These are phyloP conservation scores for Penicillium digitatum DNA, from an alignment of 2,329 filamentous ascomycete species.

Conservation along the genomic window DNA sequence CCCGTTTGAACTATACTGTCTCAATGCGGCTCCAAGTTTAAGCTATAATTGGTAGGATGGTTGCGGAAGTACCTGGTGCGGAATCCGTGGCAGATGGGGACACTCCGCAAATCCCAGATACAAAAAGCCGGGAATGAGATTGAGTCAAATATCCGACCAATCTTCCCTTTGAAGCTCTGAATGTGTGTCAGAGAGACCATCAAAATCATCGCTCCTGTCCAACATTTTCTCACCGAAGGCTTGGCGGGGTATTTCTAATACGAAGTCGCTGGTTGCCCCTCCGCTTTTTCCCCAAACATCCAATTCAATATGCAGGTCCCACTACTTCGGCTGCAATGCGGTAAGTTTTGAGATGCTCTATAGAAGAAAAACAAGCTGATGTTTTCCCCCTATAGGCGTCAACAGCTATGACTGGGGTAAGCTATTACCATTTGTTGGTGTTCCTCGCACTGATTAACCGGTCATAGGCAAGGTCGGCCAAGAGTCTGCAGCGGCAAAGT, in stretches of 20 bases:
- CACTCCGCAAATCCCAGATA: not conserved
- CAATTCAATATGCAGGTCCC: conserved; percentile 64
- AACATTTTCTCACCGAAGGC: conserved; percentile 19
- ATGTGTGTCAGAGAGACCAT: not conserved
- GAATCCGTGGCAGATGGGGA: not conserved
- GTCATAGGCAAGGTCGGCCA: conserved; percentile 73
- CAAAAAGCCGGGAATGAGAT: not conserved
- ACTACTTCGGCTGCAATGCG: conserved; percentile 68
- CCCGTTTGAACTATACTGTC: not conserved
- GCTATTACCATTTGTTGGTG: conserved; percentile 27
- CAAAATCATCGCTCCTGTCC: not conserved
- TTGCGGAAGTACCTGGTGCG: not conserved
- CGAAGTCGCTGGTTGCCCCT: conserved; percentile 15
- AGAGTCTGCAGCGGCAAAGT: conserved; percentile 82
- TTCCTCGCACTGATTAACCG: conserved; percentile 28
- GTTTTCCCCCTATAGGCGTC: conserved; percentile 58
- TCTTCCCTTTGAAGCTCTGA: not conserved
- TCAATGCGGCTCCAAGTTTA: not conserved
- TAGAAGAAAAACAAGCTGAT: not conserved
- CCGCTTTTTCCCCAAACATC: conserved; percentile 9
- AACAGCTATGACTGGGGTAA: conserved; percentile 97
- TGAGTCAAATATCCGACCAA: not conserved
- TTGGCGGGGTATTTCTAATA: conserved; percentile 25
- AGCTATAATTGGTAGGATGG: not conserved
- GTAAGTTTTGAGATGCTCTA: conserved; percentile 39